Conservation (phyloP, 371 early-diverging fungal species). For the Nosema muscidifuracis region DNA sequence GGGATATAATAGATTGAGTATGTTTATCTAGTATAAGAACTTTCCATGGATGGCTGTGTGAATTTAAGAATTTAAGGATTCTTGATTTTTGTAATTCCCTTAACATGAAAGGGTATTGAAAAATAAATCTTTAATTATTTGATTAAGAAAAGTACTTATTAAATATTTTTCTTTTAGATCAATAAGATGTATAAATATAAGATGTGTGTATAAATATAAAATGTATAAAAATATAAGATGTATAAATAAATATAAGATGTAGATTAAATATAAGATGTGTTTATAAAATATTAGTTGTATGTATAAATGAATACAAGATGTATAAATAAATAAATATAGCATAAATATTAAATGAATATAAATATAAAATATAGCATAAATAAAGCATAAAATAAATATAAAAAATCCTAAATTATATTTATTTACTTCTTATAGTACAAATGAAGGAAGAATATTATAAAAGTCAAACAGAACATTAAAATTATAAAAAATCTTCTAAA, state of each 20-base stretch:
- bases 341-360: too few relatives aligned
- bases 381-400: too few relatives aligned
- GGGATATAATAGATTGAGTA: conserved; percentile 85
- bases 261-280: too few relatives aligned
- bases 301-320: too few relatives aligned
- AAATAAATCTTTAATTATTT: background rate
- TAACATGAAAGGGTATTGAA: conserved; percentile 49
- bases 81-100: conserved; percentile 52
- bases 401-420: too few relatives aligned
- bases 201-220: background rate
- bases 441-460: conserved; percentile 53
- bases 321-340: too few relatives aligned
- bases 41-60: conserved; percentile 70
- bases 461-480: conserved; percentile 50
- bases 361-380: too few relatives aligned
- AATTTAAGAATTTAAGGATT: conserved; percentile 38
- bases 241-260: too few relatives aligned
- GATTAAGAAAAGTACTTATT: background rate
- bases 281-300: too few relatives aligned
- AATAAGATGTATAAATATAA: background rate
- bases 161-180: too few relatives aligned
- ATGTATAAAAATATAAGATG: background rate
- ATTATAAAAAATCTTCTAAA: conserved; percentile 47
- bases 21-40: conserved; percentile 84
- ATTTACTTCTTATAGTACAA: conserved; percentile 31